Evolutionary conservation across 352 stramenopile genomes (phyloP).

Genomic region (Blastocystis sp.): DNA sequence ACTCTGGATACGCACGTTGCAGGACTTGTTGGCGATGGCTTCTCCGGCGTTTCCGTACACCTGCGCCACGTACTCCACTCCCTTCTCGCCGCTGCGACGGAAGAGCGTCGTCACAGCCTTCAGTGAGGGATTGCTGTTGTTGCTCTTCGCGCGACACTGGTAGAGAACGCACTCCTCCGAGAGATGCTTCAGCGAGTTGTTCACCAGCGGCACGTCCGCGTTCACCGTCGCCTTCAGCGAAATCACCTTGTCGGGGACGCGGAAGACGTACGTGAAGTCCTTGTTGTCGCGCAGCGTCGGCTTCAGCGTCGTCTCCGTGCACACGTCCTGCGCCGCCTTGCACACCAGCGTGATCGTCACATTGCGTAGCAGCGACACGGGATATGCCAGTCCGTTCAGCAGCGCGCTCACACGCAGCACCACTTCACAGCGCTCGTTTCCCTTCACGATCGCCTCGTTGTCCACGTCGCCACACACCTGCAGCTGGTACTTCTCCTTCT

Average conservation of each 20-base stretch:
- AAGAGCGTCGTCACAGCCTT: background rate
- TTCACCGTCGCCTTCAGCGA: background rate
- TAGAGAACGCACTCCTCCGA: background rate
- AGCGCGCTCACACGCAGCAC: background rate
- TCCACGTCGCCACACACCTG: conserved; percentile 5
- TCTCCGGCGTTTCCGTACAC: background rate
- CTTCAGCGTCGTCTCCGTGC: background rate
- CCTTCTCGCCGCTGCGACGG: background rate
- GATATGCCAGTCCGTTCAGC: background rate
- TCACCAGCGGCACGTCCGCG: background rate
- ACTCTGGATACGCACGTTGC: background rate
- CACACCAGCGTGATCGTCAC: background rate
- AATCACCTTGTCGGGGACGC: background rate
- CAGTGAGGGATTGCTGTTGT: background rate
- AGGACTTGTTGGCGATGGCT: background rate
- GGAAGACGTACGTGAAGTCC: background rate
- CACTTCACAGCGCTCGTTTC: conserved; percentile 10
- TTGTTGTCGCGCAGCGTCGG: background rate
- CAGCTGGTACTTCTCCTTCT: background rate
- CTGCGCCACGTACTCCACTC: background rate
- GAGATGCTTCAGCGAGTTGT: background rate
- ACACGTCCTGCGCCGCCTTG: background rate
- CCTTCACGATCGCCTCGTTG: conserved; percentile 4
- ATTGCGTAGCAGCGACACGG: background rate
- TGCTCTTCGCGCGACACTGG: background rate